Percentiles rank a stretch among this genome's conserved stretches.
phyloP scores from a whole-genome alignment of 805 yeast genomes.

The Groenewaldozyma tartarivorans region DNA sequence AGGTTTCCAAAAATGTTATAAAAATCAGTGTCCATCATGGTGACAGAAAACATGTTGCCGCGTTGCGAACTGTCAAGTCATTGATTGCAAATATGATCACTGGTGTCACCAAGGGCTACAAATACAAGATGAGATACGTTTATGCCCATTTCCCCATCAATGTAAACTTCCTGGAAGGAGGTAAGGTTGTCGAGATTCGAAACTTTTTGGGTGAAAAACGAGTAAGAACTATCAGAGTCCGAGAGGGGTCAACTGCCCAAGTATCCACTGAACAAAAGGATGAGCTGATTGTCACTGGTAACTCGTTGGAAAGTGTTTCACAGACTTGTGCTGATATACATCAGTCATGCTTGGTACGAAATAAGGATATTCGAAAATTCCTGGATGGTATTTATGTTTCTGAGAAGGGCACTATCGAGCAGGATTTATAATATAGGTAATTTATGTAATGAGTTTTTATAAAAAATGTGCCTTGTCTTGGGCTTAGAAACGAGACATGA shows the following conservation, averaged over 20 bases:
- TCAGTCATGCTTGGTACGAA: slow-evolving; percentile 96
- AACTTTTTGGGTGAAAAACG: slow-evolving; percentile 99
- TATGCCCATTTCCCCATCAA: slow-evolving; percentile 99
- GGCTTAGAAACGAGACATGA: neutral
- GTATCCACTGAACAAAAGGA: slow-evolving; percentile 82
- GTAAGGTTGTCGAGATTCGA: slow-evolving; percentile 88
- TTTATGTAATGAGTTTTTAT: neutral
- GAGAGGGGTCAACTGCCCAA: slow-evolving; percentile 83
- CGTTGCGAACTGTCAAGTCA: slow-evolving; percentile 97
- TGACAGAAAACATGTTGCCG: slow-evolving; percentile 99
- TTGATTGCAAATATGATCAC: slow-evolving; percentile 87
- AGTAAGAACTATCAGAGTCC: slow-evolving; percentile 79
- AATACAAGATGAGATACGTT: slow-evolving; percentile 99
- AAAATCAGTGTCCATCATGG: slow-evolving; percentile 95
- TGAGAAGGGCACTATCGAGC: slow-evolving; percentile 80
- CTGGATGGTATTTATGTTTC: slow-evolving; percentile 99
- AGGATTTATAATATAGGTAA: no score
- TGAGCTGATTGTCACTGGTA: slow-evolving; percentile 86
- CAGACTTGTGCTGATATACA: slow-evolving; percentile 98
- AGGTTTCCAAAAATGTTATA: slow-evolving; percentile 62
- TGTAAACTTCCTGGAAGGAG: slow-evolving; percentile 80
- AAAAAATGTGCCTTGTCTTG: neutral
- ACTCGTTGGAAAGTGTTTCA: slow-evolving; percentile 94
- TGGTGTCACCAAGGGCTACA: slow-evolving; percentile 99
- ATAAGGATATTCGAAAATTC: slow-evolving; percentile 99